Evolutionary conservation across 805 yeast species (phyloP), one percentile per base, ranked within the genome.

Genomic region (Danielia reshetovae): DNA sequence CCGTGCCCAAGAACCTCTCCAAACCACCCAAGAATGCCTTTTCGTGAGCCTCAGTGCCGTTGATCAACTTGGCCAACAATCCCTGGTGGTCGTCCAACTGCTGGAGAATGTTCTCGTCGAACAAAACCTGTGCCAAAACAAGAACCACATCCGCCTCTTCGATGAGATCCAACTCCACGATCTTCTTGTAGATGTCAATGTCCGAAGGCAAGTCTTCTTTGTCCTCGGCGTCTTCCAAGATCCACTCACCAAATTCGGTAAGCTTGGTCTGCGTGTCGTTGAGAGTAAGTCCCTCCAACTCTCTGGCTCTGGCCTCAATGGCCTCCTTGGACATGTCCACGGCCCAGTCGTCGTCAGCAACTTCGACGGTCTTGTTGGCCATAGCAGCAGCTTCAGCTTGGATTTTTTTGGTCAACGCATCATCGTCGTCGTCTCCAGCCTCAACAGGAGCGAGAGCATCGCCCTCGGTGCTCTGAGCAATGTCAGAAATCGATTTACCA

Each of bases 241-340:
- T 67, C 97, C 97, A 90, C 56, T 82, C 88, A 54, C 97, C 98
- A 40, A 85, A 83, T 54, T 82, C 80, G 45, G 81, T 83, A 60
- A 77, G 81, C 38, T 71, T 70, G 42, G 68, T 72, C 40, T 70
- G 74, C 31, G 58, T 62, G 30, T 65, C 75, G 40, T 60, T 62
- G 39, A 73, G 59, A 27, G 65, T 51, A 39, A 76, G 67, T 16
- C 80, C 87, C 62, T 87, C 95, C 46, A 88, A 72, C 59, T 85
- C 95, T 51, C 78, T 68, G 29, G 95, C 96, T 66, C 98, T 85
- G 29, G 85, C 87, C 57, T 83, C 81, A 46, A 90, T 86, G 39
- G 97, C 97, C 66, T 88, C 97, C 60, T 85, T 93, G 31, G 95
- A 85, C 76, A 89, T 86, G 62, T 90, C 98, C 27, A 89, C 96